A percentile compares a stretch with the other conserved stretches of the same genome.
Conservation (phyloP, 441 rosid genomes). For the Bocquillonia castaneifolia region DNA sequence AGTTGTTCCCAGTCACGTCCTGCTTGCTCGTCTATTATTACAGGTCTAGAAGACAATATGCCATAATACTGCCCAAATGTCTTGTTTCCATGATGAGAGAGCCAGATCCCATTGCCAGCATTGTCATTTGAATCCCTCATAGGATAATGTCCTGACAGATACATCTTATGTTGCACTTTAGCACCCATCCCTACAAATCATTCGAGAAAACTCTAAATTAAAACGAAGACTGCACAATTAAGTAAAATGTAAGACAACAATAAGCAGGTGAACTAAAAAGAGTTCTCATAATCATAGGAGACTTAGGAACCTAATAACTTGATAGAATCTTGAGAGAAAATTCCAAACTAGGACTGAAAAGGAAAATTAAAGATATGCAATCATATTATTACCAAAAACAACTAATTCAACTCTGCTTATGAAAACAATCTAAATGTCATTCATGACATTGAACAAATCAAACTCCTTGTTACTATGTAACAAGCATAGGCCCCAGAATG, state of each 20-base stretch:
- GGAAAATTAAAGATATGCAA: background rate
- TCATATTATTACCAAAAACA: background rate
- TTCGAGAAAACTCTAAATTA: conserved; percentile 5
- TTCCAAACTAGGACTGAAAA: background rate
- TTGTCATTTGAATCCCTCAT: conserved; percentile 30
- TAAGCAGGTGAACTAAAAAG: background rate
- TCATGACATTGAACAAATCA: background rate
- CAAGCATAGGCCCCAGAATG: background rate
- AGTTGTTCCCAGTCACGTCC: conserved; percentile 35
- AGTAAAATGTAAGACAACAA: background rate
- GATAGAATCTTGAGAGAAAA: background rate
- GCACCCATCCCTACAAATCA: conserved; percentile 42
- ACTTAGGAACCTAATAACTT: background rate
- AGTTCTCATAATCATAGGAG: background rate
- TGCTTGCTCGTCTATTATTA: conserved; percentile 19
- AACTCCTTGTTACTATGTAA: background rate
- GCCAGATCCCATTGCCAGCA: conserved; percentile 31
- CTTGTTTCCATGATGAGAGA: conserved; percentile 27
- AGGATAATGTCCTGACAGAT: conserved; percentile 35
- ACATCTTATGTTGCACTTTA: conserved; percentile 41
- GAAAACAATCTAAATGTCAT: background rate
- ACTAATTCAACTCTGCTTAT: conserved; percentile 1
- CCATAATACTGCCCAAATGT: conserved; percentile 25
- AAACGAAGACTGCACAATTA: background rate
- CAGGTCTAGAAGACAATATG: conserved; percentile 24